Conservation (phyloP, 352 stramenopile genomes). For the Saprolegnia diclina region DNA sequence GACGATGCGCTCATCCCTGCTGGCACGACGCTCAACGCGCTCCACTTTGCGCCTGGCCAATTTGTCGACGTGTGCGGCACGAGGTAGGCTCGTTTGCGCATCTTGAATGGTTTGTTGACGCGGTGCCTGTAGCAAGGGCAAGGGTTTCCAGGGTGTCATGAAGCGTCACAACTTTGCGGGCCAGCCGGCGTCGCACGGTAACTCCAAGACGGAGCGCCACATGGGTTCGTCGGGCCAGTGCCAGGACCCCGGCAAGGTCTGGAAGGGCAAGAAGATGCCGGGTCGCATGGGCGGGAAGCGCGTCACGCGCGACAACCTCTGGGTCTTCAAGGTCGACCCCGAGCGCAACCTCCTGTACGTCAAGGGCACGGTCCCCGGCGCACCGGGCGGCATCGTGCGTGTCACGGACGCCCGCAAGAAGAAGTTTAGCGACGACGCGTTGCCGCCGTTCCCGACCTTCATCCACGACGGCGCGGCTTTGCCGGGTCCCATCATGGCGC, state of each 20-base stretch:
- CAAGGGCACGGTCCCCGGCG: slow-evolving; percentile 89
- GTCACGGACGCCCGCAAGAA: slow-evolving; percentile 87
- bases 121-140: slow-evolving; percentile 82
- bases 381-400: slow-evolving; percentile 80
- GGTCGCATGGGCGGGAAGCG: slow-evolving; percentile 93
- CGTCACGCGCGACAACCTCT: slow-evolving; percentile 96
- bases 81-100: slow-evolving; percentile 31
- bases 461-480: slow-evolving; percentile 44
- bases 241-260: slow-evolving; percentile 97
- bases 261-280: slow-evolving; percentile 99
- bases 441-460: slow-evolving; percentile 81
- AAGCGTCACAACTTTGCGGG: slow-evolving; percentile 97
- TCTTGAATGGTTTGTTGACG: too few species aligned
- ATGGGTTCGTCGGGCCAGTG: slow-evolving; percentile 97
- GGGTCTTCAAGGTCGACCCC: slow-evolving; percentile 88
- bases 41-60: slow-evolving; percentile 98
- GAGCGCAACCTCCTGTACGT: slow-evolving; percentile 92
- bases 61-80: slow-evolving; percentile 96
- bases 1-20: slow-evolving; percentile 84
- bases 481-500: slow-evolving; percentile 65
- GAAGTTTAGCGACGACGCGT: slow-evolving; percentile 34
- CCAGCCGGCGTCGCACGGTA: slow-evolving; percentile 96
- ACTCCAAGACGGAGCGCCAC: slow-evolving; percentile 94
- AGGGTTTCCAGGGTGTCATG: slow-evolving; percentile 95
- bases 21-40: slow-evolving; percentile 89